Conservation (phyloP, 495 filamentous ascomycete genomes). For the Peziza echinospora region DNA sequence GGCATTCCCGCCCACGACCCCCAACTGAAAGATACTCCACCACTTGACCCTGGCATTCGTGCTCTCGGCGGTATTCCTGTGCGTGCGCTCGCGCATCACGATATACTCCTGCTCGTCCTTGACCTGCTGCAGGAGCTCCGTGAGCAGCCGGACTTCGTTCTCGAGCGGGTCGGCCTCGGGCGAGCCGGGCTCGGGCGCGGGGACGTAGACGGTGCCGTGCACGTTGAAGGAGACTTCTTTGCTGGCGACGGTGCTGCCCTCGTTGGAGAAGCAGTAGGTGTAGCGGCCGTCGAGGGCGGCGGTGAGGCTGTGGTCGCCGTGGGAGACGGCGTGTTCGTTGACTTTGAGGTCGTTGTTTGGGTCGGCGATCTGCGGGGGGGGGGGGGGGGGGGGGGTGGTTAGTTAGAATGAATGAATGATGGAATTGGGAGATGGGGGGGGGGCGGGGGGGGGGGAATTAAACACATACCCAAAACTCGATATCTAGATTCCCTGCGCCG, state of each 20-base stretch:
- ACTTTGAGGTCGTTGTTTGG: constrained; percentile 50
- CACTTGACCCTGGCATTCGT: constrained; percentile 94
- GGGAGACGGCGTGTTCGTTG: constrained; percentile 56
- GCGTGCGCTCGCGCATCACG: constrained; percentile 77
- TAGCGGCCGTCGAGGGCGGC: constrained; percentile 72
- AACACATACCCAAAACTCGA: constrained; percentile 79
- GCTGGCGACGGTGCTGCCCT: constrained; percentile 72
- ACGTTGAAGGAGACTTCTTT: constrained; percentile 99
- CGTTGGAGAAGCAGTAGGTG: constrained; percentile 97
- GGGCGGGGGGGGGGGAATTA: not conserved
- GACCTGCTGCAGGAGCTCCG: constrained; percentile 69
- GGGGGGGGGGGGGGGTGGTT: not conserved
- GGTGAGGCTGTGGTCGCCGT: constrained; percentile 81
- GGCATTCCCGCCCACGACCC: constrained; percentile 72
- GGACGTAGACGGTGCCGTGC: constrained; percentile 93
- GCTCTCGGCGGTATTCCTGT: constrained; percentile 96
- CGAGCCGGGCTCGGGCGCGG: constrained; percentile 58
- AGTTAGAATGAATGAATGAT: not conserved
- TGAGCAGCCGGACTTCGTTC: constrained; percentile 66
- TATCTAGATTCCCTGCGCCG: constrained; percentile 76
- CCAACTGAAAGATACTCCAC: constrained; percentile 96
- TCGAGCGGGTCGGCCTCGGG: constrained; percentile 72
- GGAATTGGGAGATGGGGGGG: constrained; percentile 36
- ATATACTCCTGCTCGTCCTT: constrained; percentile 98
- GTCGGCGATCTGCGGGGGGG: constrained; percentile 51